A percentile compares a stretch with the other conserved stretches of the same genome.
phyloP scores from a whole-genome alignment of 2,329 filamentous ascomycete species.

The Chaetomium sp. region DNA sequence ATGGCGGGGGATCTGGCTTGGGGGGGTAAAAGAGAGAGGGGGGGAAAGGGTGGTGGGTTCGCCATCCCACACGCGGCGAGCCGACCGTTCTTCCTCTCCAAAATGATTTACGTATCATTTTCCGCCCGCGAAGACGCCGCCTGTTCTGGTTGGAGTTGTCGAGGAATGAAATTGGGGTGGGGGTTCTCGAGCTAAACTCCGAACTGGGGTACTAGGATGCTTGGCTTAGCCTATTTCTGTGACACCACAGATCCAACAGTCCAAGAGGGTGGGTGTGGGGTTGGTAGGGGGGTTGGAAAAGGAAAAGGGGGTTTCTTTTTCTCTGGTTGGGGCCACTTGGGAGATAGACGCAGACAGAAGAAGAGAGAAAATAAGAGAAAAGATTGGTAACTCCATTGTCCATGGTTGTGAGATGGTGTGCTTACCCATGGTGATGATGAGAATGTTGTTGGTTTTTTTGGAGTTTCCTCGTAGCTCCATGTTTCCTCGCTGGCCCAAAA shows the following conservation, averaged over 20 bases:
- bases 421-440: neutral
- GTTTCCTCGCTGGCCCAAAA: constrained; percentile 1
- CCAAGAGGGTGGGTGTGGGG: neutral
- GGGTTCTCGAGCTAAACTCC: neutral
- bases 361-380: neutral
- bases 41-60: constrained; percentile 1
- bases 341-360: no score
- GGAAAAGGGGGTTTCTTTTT: neutral
- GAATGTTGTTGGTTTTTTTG: neutral
- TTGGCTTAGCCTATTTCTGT: constrained; percentile 7
- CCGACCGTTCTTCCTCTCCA: neutral
- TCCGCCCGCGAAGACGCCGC: neutral
- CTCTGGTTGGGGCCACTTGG: no score
- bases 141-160: neutral
- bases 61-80: neutral
- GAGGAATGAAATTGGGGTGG: constrained; percentile 3
- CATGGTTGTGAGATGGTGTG: constrained; percentile 3
- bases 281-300: neutral
- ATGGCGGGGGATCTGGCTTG: no score
- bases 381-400: neutral
- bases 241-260: constrained; percentile 1
- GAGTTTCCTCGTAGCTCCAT: constrained; percentile 1
- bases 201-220: neutral
- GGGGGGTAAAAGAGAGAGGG: neutral
- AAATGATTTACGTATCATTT: constrained; percentile 7